Conservation (phyloP, 805 yeast species). For the Lachancea kluyveri region DNA sequence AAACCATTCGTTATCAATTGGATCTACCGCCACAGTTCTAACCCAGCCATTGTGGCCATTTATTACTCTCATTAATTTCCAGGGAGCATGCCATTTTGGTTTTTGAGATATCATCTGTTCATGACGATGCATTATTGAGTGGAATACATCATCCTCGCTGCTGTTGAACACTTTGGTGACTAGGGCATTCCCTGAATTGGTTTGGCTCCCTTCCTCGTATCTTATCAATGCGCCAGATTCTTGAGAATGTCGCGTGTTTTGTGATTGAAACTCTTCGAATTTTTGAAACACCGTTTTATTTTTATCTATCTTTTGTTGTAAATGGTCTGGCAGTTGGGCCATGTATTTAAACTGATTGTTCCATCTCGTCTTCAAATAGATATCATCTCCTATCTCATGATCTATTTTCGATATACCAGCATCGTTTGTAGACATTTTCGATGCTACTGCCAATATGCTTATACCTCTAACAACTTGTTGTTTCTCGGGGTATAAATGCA, state of each 20-base stretch:
- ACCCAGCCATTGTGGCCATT: constrained; percentile 95
- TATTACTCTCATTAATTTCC: constrained; percentile 69
- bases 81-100: constrained; percentile 49
- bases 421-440: too few relatives aligned
- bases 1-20: constrained; percentile 77
- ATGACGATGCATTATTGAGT: constrained; percentile 22
- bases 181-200: too few relatives aligned
- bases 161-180: too few relatives aligned
- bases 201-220: too few relatives aligned
- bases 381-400: constrained; percentile 16
- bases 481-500: too few relatives aligned
- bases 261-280: constrained; percentile 8
- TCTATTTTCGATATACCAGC: too few relatives aligned
- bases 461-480: too few relatives aligned
- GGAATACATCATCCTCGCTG: constrained; percentile 8
- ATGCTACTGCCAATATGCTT: too few relatives aligned
- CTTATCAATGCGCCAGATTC: constrained; percentile 1
- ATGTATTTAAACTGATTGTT: constrained; percentile 25
- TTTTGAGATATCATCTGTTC: constrained; percentile 15
- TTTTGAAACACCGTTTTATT: constrained; percentile 14
- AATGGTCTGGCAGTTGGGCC: constrained; percentile 24
- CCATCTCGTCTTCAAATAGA: constrained; percentile 26
- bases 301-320: constrained; percentile 23
- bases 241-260: not conserved
- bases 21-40: constrained; percentile 73